Conservation (phyloP, 257 asterid genomes). For the Oldenlandia corymbosa region DNA sequence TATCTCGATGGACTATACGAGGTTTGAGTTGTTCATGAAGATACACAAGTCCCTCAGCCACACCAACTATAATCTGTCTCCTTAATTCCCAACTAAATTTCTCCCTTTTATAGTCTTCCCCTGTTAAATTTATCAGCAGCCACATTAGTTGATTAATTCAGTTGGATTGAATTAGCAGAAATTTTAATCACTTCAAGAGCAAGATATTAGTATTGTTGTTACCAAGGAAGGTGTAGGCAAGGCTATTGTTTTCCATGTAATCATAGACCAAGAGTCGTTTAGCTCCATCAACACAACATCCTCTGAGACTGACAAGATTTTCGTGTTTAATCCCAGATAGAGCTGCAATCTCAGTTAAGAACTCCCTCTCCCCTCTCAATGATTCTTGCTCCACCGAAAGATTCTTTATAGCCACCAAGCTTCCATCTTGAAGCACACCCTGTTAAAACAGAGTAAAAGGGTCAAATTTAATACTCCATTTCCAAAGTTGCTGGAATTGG, state of each 20-base stretch:
- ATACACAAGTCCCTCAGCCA: constrained; percentile 58
- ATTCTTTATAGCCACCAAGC: constrained; percentile 57
- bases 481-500: too few species aligned
- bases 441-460: constrained; percentile 4
- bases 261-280: constrained; percentile 58
- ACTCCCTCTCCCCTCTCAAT: constrained; percentile 70
- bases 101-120: constrained; percentile 42
- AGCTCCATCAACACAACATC: constrained; percentile 64
- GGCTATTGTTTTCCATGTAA: constrained; percentile 70
- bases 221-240: constrained; percentile 54
- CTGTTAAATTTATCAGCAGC: constrained; percentile 22
- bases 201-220: not conserved
- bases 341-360: constrained; percentile 63
- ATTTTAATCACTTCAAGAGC: too few species aligned
- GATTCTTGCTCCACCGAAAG: constrained; percentile 53
- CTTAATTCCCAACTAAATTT: constrained; percentile 53
- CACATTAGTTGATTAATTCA: too few species aligned
- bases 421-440: constrained; percentile 56
- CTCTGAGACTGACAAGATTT: constrained; percentile 56
- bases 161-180: too few species aligned
- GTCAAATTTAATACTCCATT: not conserved
- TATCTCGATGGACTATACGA: constrained; percentile 64
- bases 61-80: constrained; percentile 45
- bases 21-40: constrained; percentile 71
- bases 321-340: constrained; percentile 57